Evolutionary conservation across 768 basidiomycete species (phyloP), one percentile per base, ranked within the genome.

Genomic region (Tricholoma furcatifolium): DNA sequence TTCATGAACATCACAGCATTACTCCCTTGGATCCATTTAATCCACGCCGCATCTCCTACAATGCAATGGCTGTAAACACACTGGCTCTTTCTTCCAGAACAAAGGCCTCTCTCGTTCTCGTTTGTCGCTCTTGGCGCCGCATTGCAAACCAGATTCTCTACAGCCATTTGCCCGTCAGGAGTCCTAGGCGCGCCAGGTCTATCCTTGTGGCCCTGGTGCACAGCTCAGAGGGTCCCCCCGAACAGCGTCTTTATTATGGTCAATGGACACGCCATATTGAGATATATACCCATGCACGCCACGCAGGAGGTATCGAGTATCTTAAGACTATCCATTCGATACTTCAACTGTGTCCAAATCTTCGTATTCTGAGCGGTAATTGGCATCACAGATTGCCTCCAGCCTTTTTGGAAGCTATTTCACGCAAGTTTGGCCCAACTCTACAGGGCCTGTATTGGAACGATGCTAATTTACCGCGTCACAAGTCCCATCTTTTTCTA

Each of bases 181-280:
- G 79, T 63, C 72, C 76, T 12, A 56, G 65, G 15, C 70, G 78
- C 24, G 77, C 77, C 11, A 58, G 64, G 3, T 56, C 64, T 5
- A 68, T 80, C 31, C 63, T 79, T 36, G 57, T 60, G 18, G 73
- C 67, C 17, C 65, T 81, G 7, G 58, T 66, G 51, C 60, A 56
- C 30, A 55, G 58, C 38, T 50, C 39, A 18, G 14, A 43, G 32
- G 56, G 38, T 34, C 36, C 52, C 30, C 18, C 41, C 31, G 46
- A 34, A 24, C 48, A 40, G 39, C 40, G 36, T 40, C 34, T 21
- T 31, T 39, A 62, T 31, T 73, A 77, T 53, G 80, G 78, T 21
- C 66, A 72, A 54, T 80, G 75, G 74, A 75, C 75, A 34, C 68
- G 76, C 36, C 74, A 78, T 54, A 67, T 82, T 35, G 78, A 80